These are phyloP conservation scores for Pseudonitzschia delicatissima DNA, from an alignment of 108 stramenopile genomes.

Conservation along the genomic window DNA sequence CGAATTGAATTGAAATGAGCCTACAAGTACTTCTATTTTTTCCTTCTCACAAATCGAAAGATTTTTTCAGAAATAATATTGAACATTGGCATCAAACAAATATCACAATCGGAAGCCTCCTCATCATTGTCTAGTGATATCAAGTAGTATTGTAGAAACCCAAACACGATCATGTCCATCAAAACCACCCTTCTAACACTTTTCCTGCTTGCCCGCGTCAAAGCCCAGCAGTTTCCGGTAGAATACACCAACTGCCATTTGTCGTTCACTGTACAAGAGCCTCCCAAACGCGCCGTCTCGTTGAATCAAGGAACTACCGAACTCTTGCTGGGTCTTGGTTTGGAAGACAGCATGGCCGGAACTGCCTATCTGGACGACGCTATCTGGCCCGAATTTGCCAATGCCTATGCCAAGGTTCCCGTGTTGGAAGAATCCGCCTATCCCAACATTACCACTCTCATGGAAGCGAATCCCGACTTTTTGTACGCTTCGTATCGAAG, in stretches of 20 bases:
- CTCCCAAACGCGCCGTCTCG: conserved; percentile 23
- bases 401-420: conserved; percentile 7
- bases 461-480: conserved; percentile 17
- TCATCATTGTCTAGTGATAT: too few relatives aligned
- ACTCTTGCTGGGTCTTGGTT: conserved; percentile 17
- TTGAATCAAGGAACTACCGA: conserved; percentile 28
- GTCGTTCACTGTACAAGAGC: not conserved
- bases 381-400: conserved; percentile 18
- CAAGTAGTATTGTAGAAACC: too few relatives aligned
- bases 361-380: conserved; percentile 20
- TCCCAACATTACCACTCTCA: conserved; percentile 19
- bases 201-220: too few relatives aligned
- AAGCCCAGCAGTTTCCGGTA: too few relatives aligned
- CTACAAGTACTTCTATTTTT: too few relatives aligned
- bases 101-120: too few relatives aligned
- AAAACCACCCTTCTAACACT: too few relatives aligned
- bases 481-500: conserved; percentile 10
- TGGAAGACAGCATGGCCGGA: conserved; percentile 19
- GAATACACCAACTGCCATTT: conserved; percentile 12
- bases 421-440: not conserved
- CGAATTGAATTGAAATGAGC: too few relatives aligned
- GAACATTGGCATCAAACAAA: too few relatives aligned
- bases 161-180: too few relatives aligned
- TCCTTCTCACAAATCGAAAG: too few relatives aligned
- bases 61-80: too few relatives aligned